A percentile compares a stretch with the other conserved stretches of the same genome.
These are phyloP conservation scores for Inga oerstediana DNA, from an alignment of 306 rosid genomes.

Conservation along the genomic window DNA sequence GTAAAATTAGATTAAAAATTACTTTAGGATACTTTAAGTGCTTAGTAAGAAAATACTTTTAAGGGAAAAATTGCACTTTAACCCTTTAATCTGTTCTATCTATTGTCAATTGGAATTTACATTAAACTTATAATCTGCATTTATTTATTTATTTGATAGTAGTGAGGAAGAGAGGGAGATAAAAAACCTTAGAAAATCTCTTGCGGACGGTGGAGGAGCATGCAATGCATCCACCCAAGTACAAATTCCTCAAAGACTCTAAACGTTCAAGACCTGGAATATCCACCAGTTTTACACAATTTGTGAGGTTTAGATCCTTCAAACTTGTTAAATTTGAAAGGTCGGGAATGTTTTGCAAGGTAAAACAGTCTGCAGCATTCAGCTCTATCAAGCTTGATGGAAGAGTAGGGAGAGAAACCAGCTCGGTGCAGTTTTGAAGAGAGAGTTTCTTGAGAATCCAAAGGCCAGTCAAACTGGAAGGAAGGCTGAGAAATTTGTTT, in stretches of 20 bases:
- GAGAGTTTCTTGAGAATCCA: slow-evolving; percentile 44
- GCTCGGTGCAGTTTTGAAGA: slow-evolving; percentile 44
- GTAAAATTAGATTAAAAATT: no score
- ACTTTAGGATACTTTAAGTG: no score
- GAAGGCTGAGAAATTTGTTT: slow-evolving; percentile 59
- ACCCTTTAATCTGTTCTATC: background rate
- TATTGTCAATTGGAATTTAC: background rate
- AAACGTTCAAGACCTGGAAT: slow-evolving; percentile 71
- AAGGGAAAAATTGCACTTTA: no score
- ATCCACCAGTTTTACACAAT: slow-evolving; percentile 54
- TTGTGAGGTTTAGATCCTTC: slow-evolving; percentile 53
- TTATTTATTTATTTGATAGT: background rate
- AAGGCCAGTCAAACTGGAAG: slow-evolving; percentile 61
- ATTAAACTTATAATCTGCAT: background rate
- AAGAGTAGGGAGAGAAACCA: slow-evolving; percentile 63
- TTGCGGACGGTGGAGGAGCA: slow-evolving; percentile 44
- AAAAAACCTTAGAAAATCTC: slow-evolving; percentile 62
- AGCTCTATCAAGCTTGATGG: slow-evolving; percentile 62
- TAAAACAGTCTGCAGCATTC: slow-evolving; percentile 48
- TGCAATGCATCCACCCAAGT: slow-evolving; percentile 51
- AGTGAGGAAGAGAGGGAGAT: slow-evolving; percentile 9
- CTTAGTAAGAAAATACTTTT: no score
- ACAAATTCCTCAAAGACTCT: slow-evolving; percentile 56
- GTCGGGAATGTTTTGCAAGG: slow-evolving; percentile 51
- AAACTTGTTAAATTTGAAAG: slow-evolving; percentile 54